These are phyloP conservation scores for Periconia sp. DNA, from an alignment of 2,329 filamentous ascomycete species.

Conservation along the genomic window DNA sequence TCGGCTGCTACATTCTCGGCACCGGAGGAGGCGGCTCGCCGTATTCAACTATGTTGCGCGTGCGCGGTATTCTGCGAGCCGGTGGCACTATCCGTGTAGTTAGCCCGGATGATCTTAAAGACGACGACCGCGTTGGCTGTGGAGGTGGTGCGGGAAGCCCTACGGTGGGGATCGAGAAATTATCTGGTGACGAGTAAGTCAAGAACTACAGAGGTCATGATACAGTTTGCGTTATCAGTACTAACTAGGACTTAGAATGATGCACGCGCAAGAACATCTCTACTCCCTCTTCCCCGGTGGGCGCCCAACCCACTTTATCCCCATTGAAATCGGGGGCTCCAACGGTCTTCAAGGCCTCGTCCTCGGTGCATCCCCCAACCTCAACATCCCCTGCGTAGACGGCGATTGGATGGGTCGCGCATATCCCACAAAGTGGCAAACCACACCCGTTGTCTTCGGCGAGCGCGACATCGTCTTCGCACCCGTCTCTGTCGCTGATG, in stretches of 20 bases:
- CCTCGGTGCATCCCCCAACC: conserved; percentile 40
- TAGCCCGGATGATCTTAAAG: conserved; percentile 46
- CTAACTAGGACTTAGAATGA: conserved; percentile 24
- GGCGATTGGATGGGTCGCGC: conserved; percentile 53
- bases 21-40: conserved; percentile 54
- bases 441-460: conserved; percentile 47
- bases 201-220: neutral
- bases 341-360: conserved; percentile 47
- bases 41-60: conserved; percentile 47
- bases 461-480: conserved; percentile 44
- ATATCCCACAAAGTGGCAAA: conserved; percentile 51
- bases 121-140: conserved; percentile 49
- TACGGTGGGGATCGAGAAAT: conserved; percentile 47
- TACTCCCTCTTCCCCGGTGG: conserved; percentile 36
- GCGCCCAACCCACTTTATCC: conserved; percentile 40
- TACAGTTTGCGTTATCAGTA: conserved; percentile 1
- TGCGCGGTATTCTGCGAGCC: conserved; percentile 43
- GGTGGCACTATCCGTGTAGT: conserved; percentile 46
- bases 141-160: conserved; percentile 50
- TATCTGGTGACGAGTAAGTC: conserved; percentile 46
- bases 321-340: conserved; percentile 52
- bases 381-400: conserved; percentile 48
- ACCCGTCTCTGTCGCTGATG: conserved; percentile 43
- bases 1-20: conserved; percentile 53
- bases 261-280: conserved; percentile 41